phyloP scores from a whole-genome alignment of 2,329 filamentous ascomycete species.

The Xylaria sp. region DNA sequence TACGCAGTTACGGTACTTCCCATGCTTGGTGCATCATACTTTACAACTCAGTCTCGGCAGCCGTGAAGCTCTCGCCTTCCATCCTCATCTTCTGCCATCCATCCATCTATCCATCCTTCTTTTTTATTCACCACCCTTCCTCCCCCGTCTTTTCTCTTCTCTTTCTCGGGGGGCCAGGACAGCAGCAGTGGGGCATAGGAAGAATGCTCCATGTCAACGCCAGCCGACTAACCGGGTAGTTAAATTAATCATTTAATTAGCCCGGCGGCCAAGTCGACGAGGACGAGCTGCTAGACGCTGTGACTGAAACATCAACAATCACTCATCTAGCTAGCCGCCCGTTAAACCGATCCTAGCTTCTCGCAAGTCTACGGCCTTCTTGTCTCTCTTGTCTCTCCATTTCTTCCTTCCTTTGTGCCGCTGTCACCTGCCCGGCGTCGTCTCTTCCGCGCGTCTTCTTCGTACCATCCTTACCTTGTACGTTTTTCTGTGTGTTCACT shows the following conservation, averaged over 20 bases:
- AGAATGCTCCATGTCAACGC: neutral
- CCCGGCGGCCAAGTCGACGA: slow-evolving; percentile 4
- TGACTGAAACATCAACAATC: slow-evolving; percentile 12
- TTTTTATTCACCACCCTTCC: neutral
- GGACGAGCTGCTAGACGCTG: neutral
- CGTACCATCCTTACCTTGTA: slow-evolving; percentile 4
- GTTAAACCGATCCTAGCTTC: slow-evolving; percentile 8
- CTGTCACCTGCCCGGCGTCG: slow-evolving; percentile 5
- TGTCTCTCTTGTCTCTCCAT: slow-evolving; percentile 7
- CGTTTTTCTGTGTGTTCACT: slow-evolving; percentile 5
- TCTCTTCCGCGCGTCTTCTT: neutral
- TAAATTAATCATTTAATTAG: slow-evolving; percentile 1
- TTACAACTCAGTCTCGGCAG: too few species aligned
- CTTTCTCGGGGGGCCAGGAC: neutral
- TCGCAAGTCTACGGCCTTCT: slow-evolving; percentile 16
- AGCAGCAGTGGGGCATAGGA: neutral
- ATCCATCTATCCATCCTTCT: neutral
- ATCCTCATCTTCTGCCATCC: neutral
- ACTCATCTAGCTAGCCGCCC: slow-evolving; percentile 12
- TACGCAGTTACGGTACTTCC: neutral
- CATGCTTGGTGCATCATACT: too few species aligned
- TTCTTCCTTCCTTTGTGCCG: slow-evolving; percentile 12
- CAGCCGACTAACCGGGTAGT: neutral
- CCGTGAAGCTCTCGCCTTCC: neutral
- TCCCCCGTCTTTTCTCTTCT: neutral